These are phyloP conservation scores for Leersia perrieri DNA, from an alignment of 176 grass and related monocot species.

Conservation along the genomic window DNA sequence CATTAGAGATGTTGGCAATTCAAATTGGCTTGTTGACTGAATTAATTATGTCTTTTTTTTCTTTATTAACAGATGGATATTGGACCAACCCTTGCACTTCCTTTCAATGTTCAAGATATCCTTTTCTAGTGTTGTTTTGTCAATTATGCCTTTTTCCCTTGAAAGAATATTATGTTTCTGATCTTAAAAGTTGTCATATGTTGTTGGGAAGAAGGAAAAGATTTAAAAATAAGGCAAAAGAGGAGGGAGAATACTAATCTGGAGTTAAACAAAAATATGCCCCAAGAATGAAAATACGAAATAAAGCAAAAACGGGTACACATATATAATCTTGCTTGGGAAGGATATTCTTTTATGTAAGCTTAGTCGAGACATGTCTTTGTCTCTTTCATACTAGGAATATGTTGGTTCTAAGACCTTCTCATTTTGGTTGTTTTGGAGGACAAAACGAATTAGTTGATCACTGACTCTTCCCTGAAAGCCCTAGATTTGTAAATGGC, in stretches of 20 bases:
- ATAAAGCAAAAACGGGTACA: background rate
- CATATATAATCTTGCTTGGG: background rate
- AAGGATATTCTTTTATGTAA: background rate
- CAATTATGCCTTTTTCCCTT: background rate
- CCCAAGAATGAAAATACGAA: background rate
- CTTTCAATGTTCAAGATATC: slow-evolving; percentile 90
- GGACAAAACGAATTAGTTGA: background rate
- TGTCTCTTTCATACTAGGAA: background rate
- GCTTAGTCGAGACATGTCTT: background rate
- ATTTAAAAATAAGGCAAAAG: background rate
- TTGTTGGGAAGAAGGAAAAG: background rate
- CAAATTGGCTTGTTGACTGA: slow-evolving; percentile 8
- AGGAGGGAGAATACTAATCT: background rate
- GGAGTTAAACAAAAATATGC: background rate
- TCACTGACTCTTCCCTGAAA: background rate
- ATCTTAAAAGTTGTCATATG: background rate
- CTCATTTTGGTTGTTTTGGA: background rate
- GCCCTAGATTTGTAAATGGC: too few relatives aligned
- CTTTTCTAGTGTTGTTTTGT: slow-evolving; percentile 35
- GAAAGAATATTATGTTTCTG: background rate
- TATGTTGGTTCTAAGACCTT: background rate
- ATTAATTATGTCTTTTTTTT: slow-evolving; percentile 13
- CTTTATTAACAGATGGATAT: slow-evolving; percentile 70
- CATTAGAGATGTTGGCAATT: background rate
- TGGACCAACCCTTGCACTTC: slow-evolving; percentile 71